Percentiles rank a stretch among this genome's conserved stretches.
These are phyloP conservation scores for Fusarium sambucinum DNA, from an alignment of 2,329 filamentous ascomycete species.

Conservation along the genomic window DNA sequence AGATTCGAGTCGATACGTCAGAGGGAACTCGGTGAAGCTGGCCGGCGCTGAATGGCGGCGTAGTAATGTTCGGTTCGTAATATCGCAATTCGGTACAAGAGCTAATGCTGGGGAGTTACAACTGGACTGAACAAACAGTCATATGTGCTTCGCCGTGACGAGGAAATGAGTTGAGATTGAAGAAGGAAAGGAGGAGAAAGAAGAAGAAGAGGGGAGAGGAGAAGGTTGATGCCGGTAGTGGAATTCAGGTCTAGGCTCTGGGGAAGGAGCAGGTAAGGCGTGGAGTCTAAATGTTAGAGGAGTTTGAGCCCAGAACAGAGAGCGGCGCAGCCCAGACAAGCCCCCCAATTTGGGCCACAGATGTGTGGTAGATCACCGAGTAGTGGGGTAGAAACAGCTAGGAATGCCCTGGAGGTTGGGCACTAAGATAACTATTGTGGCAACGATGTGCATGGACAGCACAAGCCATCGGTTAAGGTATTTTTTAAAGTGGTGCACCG, in stretches of 20 bases:
- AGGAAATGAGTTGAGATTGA: constrained; percentile 32
- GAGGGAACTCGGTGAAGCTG: constrained; percentile 38
- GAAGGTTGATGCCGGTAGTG: constrained; percentile 34
- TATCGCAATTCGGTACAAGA: constrained; percentile 12
- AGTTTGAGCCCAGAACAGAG: constrained; percentile 27
- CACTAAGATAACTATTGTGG: constrained; percentile 29
- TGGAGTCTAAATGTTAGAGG: constrained; percentile 36
- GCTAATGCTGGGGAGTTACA: neutral
- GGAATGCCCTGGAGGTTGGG: constrained; percentile 20
- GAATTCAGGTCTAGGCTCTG: constrained; percentile 31
- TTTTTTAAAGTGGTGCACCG: constrained; percentile 36
- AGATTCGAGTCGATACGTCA: constrained; percentile 34
- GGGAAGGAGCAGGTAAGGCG: constrained; percentile 29
- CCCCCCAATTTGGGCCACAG: constrained; percentile 22
- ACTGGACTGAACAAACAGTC: constrained; percentile 2
- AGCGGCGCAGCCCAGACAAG: constrained; percentile 26
- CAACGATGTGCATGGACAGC: constrained; percentile 30
- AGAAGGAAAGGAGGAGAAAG: constrained; percentile 2
- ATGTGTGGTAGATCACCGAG: constrained; percentile 26
- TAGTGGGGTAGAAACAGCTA: constrained; percentile 22
- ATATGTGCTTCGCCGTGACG: constrained; percentile 22
- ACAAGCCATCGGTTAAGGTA: constrained; percentile 28
- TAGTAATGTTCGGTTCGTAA: constrained; percentile 14
- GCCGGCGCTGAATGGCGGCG: constrained; percentile 16
- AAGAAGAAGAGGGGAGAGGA: constrained; percentile 38